Base-by-base conservation (phyloP, 2,329 filamentous ascomycete genomes). In the Oidium heveae region DNA sequence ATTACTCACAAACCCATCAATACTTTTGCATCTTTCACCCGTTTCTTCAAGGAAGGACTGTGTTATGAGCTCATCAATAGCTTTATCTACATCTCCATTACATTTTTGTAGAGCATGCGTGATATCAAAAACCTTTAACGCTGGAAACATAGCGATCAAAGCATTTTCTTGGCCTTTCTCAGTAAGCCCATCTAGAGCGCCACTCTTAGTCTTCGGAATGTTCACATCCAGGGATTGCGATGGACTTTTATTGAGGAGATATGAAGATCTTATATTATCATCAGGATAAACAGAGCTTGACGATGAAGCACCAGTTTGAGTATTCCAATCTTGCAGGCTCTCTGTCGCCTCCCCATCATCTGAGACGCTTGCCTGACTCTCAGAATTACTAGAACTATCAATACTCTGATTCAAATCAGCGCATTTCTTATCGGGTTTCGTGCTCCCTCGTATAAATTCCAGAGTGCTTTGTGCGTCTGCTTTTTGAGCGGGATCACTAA, bases 61-160 rank as follows among this genome's bases (percentile, higher is more conserved):
- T 59, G 84, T 93, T 34, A 95, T 73, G 13, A 96, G 70, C 56
- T 86, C 79, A 61, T 94, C 86, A 58, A 93, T 79, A 1, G 86
- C 78, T 15, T 72, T 71, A 56, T 80, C 76, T 41, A 84, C 75
- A 59, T 86, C 77, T 0, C 80, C 77, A 12, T 75, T 72, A 33
- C 73, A 76, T 62, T 85, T 84, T 59, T 76, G 77, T 53, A 94
- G 67, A 0, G 79, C 76, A 58, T 80, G 75, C 44, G 70, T 69
- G 32, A 94, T 72, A 44, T 84, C 80, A 51, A 79, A 76, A 0
- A 69, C 69, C 50, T 79, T 80, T 44, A 88, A 70, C 0, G 73
- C 75, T 0, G 80, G 76, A 61, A 95, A 94, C 65, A 91, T 83
- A 24, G 76, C 73, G 10, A 71, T 69, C 18, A 96, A 73, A 53